phyloP scores from a whole-genome alignment of 176 grass and related monocot species.

The Tuctoria greenei region DNA sequence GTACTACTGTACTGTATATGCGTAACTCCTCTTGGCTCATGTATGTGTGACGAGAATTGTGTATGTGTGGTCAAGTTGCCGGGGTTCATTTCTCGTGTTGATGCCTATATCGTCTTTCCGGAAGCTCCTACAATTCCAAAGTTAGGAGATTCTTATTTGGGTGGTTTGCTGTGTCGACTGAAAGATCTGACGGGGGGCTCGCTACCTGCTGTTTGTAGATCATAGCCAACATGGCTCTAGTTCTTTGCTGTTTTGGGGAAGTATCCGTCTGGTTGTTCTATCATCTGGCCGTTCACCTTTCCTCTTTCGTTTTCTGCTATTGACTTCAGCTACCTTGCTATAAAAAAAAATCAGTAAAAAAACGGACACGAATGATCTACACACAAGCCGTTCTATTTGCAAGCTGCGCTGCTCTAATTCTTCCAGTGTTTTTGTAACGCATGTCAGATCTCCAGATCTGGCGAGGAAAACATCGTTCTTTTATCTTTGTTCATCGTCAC shows the following conservation, averaged over 20 bases:
- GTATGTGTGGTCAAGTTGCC: background rate
- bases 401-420: background rate
- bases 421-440: background rate
- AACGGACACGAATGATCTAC: background rate
- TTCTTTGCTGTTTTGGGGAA: conserved; percentile 30
- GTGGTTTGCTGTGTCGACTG: no score
- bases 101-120: background rate
- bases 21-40: no score
- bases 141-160: no score
- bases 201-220: background rate
- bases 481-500: background rate
- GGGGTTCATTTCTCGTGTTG: background rate
- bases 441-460: conserved; percentile 29
- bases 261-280: conserved; percentile 4
- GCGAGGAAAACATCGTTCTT: background rate
- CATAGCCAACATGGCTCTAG: background rate
- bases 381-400: background rate
- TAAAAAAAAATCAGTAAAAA: background rate
- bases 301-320: conserved; percentile 27
- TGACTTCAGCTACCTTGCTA: background rate
- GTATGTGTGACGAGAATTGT: background rate
- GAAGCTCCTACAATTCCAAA: no score
- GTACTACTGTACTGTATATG: no score
- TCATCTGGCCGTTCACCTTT: conserved; percentile 17
- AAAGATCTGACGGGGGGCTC: conserved; percentile 5